phyloP scores from a whole-genome alignment of 2,329 filamentous ascomycete genomes.

The Hymenoscyphus scutula region DNA sequence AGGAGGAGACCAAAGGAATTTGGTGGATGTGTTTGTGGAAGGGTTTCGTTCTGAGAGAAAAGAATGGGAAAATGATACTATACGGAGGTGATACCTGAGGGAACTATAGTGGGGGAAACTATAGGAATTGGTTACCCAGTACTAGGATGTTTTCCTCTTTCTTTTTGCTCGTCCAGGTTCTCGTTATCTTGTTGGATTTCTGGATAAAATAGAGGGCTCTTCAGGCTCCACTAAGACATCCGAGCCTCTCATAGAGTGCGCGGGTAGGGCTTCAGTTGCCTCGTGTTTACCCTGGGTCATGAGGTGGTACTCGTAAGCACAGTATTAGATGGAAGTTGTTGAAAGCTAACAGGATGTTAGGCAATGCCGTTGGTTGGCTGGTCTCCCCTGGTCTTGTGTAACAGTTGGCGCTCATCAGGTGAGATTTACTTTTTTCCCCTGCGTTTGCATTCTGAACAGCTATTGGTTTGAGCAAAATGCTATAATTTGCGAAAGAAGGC shows the following conservation, averaged over 20 bases:
- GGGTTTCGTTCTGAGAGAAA: not conserved
- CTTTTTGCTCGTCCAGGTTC: not conserved
- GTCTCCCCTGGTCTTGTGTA: not conserved
- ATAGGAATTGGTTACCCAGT: not conserved
- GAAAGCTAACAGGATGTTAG: not conserved
- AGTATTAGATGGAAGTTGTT: not conserved
- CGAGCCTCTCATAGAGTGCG: not conserved
- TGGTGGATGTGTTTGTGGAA: not conserved
- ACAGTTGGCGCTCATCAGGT: not conserved
- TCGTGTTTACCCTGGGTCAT: not conserved
- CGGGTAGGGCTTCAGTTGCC: not conserved
- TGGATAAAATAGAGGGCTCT: not conserved
- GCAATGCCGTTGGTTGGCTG: not conserved
- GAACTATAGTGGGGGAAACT: not conserved
- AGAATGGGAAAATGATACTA: not conserved
- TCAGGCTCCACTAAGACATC: not conserved
- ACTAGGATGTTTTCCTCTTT: not conserved
- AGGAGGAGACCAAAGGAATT: not conserved
- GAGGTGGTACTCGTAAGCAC: not conserved
- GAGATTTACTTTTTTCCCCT: not conserved
- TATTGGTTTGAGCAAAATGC: not conserved
- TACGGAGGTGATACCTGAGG: too few species aligned
- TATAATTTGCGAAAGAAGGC: not conserved
- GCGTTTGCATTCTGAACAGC: not conserved
- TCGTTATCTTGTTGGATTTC: not conserved